A percentile compares a stretch with the other conserved stretches of the same genome.
Evolutionary conservation across 345 rosid genomes (phyloP).

Genomic region (rapeseed (Brassica napus)): Da-Ae NC_063446.1:8852501-8853000

Average conservation of each 20-base stretch:
- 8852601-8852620: conserved; percentile 76
- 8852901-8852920: conserved; percentile 57
- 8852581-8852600: conserved; percentile 70
- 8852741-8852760: conserved; percentile 51
- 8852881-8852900: background rate
- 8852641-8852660: conserved; percentile 62
- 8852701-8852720: conserved; percentile 82
- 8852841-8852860: conserved; percentile 92
- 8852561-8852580: conserved; percentile 90
- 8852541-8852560: conserved; percentile 68
- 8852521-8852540: conserved; percentile 75
- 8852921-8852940: conserved; percentile 89
- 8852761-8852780: conserved; percentile 78
- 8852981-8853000: conserved; percentile 59
- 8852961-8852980: conserved; percentile 63
- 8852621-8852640: conserved; percentile 64
- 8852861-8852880: conserved; percentile 83
- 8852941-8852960: conserved; percentile 57
- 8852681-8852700: conserved; percentile 76
- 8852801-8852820: conserved; percentile 72
- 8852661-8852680: conserved; percentile 63
- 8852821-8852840: conserved; percentile 94
- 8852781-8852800: conserved; percentile 60
- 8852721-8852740: conserved; percentile 79
- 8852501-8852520: conserved; percentile 85